Percentiles rank a stretch among this genome's conserved stretches.
These are phyloP conservation scores for Scalesia atractyloides DNA, from an alignment of 129 eudicot species.

Conservation along the genomic window DNA sequence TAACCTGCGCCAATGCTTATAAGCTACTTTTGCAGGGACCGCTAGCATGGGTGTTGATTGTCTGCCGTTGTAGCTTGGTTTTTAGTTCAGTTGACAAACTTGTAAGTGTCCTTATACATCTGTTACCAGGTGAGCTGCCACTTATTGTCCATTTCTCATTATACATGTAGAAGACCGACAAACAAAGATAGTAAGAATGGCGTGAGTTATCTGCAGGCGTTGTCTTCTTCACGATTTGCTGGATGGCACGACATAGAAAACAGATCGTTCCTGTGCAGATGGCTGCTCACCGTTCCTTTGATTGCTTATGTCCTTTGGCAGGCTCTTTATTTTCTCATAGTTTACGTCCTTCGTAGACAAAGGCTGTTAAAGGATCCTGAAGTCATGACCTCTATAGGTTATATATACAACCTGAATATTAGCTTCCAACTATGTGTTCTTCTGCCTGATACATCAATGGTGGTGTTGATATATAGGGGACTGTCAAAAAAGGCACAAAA, in stretches of 20 bases:
- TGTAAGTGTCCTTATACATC: conserved; percentile 96
- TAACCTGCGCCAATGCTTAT: no score
- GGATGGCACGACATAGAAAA: conserved; percentile 90
- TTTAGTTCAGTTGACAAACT: conserved; percentile 90
- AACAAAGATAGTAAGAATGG: neutral
- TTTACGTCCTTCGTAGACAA: conserved; percentile 90
- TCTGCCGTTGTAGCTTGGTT: conserved; percentile 95
- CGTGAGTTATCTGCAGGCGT: conserved; percentile 51
- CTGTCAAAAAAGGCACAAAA: conserved; percentile 92
- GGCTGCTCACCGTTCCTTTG: conserved; percentile 95
- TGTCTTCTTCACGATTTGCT: conserved; percentile 90
- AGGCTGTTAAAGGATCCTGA: no score
- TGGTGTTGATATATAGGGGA: conserved; percentile 49
- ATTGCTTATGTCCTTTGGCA: conserved; percentile 86
- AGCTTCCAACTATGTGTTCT: neutral
- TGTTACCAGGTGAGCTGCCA: conserved; percentile 78
- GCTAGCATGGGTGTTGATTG: conserved; percentile 89
- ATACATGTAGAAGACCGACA: neutral
- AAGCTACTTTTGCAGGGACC: conserved; percentile 74
- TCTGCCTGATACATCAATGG: conserved; percentile 8
- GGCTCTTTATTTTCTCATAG: conserved; percentile 79
- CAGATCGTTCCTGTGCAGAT: conserved; percentile 70
- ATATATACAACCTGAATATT: neutral
- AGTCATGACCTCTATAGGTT: conserved; percentile 99
- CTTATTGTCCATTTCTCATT: neutral